These are phyloP conservation scores for Glarea lozoyensis DNA, from an alignment of 495 filamentous ascomycete species.

Conservation along the genomic window DNA sequence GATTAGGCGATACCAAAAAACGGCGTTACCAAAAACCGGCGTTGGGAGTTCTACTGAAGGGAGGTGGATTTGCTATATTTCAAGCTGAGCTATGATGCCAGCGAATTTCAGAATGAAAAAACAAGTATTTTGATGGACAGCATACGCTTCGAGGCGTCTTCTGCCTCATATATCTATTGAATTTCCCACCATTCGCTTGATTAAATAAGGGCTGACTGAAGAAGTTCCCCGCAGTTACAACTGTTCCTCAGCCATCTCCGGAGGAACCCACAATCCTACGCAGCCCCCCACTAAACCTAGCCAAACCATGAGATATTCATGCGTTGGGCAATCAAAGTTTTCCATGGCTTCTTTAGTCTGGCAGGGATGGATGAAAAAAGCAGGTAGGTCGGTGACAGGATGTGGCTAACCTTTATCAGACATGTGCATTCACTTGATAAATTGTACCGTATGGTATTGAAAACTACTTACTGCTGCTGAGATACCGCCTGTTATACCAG, in stretches of 20 bases:
- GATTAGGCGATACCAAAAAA: conserved; percentile 27
- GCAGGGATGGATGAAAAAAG: conserved; percentile 81
- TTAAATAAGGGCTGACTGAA: neutral
- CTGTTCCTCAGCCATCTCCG: conserved; percentile 32
- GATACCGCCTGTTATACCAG: conserved; percentile 65
- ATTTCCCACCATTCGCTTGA: too few species aligned
- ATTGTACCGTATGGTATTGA: conserved; percentile 4
- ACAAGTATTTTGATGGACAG: too few species aligned
- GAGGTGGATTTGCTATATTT: too few species aligned
- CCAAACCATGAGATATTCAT: conserved; percentile 73
- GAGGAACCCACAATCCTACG: conserved; percentile 64
- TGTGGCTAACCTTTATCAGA: conserved; percentile 52
- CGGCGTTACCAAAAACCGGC: conserved; percentile 5
- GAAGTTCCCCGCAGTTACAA: neutral
- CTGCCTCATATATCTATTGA: neutral
- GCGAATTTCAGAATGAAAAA: too few species aligned
- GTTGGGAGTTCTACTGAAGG: conserved; percentile 4
- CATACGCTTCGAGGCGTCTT: neutral
- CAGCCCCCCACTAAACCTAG: conserved; percentile 65
- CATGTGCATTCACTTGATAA: neutral
- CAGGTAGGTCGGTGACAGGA: conserved; percentile 61
- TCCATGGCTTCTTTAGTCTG: conserved; percentile 72
- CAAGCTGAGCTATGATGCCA: too few species aligned
- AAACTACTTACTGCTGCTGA: conserved; percentile 59
- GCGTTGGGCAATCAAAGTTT: conserved; percentile 40